phyloP scores from a whole-genome alignment of 768 basidiomycete genomes.

The Dictyophora rubrovolvata region DNA sequence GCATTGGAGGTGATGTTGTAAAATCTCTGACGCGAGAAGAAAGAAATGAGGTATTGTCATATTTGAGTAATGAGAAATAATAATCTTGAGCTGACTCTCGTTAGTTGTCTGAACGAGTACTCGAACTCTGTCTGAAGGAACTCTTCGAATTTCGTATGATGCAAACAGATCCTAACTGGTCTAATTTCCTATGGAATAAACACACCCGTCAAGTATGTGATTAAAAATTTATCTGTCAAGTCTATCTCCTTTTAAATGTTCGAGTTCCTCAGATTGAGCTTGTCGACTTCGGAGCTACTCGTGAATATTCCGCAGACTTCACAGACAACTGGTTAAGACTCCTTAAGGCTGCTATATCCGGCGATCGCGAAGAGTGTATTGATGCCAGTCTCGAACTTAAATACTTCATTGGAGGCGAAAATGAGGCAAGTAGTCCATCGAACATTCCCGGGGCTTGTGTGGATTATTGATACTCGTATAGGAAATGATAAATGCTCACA shows the following conservation, averaged over 20 bases:
- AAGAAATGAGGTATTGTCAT: slow-evolving; percentile 56
- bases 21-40: slow-evolving; percentile 49
- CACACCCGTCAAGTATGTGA: slow-evolving; percentile 44
- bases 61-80: neutral
- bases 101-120: slow-evolving; percentile 75
- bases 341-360: slow-evolving; percentile 67
- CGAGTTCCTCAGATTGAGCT: slow-evolving; percentile 51
- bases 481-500: slow-evolving; percentile 82
- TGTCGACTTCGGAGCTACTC: slow-evolving; percentile 93
- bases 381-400: slow-evolving; percentile 72
- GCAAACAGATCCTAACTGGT: slow-evolving; percentile 99
- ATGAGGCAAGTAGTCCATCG: slow-evolving; percentile 40
- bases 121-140: slow-evolving; percentile 82
- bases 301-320: slow-evolving; percentile 75
- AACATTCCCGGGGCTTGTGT: neutral
- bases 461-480: slow-evolving; percentile 19
- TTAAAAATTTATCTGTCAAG: neutral
- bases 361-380: slow-evolving; percentile 57
- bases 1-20: slow-evolving; percentile 59
- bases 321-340: slow-evolving; percentile 81
- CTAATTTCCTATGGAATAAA: slow-evolving; percentile 88
- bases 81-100: neutral
- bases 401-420: slow-evolving; percentile 85
- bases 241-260: neutral
- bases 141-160: slow-evolving; percentile 85